Evolutionary conservation across 116 monocot genomes (phyloP), one percentile per base, ranked within the genome.

Genomic region (Papilionanthe hybrid): DNA sequence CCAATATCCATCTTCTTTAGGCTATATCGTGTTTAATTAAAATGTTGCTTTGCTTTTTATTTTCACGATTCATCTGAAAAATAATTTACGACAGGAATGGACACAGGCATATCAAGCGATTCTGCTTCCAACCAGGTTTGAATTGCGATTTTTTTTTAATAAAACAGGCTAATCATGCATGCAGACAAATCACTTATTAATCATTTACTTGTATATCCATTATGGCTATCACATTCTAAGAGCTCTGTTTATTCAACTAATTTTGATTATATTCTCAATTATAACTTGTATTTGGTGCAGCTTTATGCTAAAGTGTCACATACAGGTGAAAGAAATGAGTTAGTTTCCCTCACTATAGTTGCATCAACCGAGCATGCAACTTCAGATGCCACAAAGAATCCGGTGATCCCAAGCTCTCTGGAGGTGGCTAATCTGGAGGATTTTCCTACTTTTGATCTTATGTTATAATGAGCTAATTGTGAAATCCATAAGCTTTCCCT

Each of bases 391-490:
- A 63, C 27, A 77, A 42, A 77, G 37, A 37, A 71, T 32, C 47
- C 43, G 9, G 79, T 66, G 60, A 43, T 75, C n/a, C 17, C 75
- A 9, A 41, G 15, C 73, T 68, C 28, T 17, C 30, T 42, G 25
- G 72, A 19, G 72, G 7, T 28, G 44, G 57, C 78, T 17, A 55
- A 29, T 57, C 12, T 42, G 60, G 71, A 80, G 19, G 77, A 79
- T 25, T 82, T 77, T 42, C 85, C 88, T 28, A 78, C 69, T 43
- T 88, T 88, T 78, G 85, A 85, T 43, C 79, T 88, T 25, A 82
- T 80, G 15, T 84, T 88, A 20, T 81, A 82, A 67, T 42, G 23
- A 37, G 15, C 69, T 22, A 71, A 71, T 28, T 13, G 32, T 37
- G 37, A 71, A 28, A 71, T 71, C 37, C 15, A 15, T 17, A 13